Conservation (phyloP, 768 basidiomycete species). For the Mycena latifolia region DNA sequence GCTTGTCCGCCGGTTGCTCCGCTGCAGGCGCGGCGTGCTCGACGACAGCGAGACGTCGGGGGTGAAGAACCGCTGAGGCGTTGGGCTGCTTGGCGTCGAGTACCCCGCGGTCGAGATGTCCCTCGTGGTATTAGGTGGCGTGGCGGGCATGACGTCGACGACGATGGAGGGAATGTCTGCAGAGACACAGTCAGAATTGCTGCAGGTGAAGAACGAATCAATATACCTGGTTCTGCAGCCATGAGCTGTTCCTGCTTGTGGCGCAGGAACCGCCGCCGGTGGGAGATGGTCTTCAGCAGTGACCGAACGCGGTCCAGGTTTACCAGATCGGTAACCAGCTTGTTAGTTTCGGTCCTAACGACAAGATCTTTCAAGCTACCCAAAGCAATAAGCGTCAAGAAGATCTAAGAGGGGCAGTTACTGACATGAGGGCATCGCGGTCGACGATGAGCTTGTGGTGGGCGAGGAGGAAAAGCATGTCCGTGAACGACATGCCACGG, state of each 20-base stretch:
- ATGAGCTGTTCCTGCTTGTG: slow-evolving; percentile 54
- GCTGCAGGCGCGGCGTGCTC: slow-evolving; percentile 64
- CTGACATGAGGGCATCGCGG: slow-evolving; percentile 88
- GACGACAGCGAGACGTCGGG: slow-evolving; percentile 62
- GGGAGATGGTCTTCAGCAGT: slow-evolving; percentile 79
- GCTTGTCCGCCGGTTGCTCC: slow-evolving; percentile 66
- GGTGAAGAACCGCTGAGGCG: slow-evolving; percentile 51
- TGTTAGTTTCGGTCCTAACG: slow-evolving; percentile 78
- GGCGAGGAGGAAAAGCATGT: slow-evolving; percentile 88
- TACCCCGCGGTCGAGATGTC: slow-evolving; percentile 66
- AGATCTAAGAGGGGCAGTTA: slow-evolving; percentile 29
- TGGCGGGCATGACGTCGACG: slow-evolving; percentile 69
- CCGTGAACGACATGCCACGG: slow-evolving; percentile 90
- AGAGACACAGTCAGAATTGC: slow-evolving; percentile 17
- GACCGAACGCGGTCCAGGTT: slow-evolving; percentile 89
- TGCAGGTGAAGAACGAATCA: not conserved
- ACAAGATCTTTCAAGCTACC: slow-evolving; percentile 86
- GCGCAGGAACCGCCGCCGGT: slow-evolving; percentile 75
- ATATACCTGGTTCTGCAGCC: slow-evolving; percentile 54
- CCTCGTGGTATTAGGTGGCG: slow-evolving; percentile 62
- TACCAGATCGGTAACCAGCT: slow-evolving; percentile 85
- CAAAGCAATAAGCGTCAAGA: slow-evolving; percentile 19
- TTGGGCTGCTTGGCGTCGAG: slow-evolving; percentile 53
- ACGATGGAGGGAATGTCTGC: slow-evolving; percentile 79
- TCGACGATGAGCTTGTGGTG: slow-evolving; percentile 95